Percentiles rank a stretch among this genome's conserved stretches.
Conservation (phyloP, 2,329 filamentous ascomycete species). For the Colletotrichum siamense region DNA sequence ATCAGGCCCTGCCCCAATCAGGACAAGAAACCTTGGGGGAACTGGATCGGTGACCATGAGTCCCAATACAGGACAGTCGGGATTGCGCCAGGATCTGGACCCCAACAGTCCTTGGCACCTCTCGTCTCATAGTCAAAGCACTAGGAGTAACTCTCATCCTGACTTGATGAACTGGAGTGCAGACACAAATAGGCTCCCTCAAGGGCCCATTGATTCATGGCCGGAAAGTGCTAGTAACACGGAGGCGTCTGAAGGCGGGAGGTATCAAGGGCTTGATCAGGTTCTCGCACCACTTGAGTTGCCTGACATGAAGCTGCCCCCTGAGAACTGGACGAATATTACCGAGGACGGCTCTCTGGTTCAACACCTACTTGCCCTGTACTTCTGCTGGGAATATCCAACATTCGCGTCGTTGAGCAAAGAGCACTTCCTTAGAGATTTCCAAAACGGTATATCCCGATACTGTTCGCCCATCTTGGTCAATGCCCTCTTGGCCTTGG, state of each 20-base stretch:
- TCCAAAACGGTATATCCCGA: conserved; percentile 61
- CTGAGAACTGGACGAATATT: conserved; percentile 64
- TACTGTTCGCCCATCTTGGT: conserved; percentile 73
- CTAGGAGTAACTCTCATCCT: conserved; percentile 51
- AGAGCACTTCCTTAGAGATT: conserved; percentile 73
- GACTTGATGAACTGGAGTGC: conserved; percentile 52
- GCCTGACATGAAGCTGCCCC: conserved; percentile 47
- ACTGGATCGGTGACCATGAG: conserved; percentile 26
- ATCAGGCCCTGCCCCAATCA: conserved; percentile 28
- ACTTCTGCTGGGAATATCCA: conserved; percentile 80
- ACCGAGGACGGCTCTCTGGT: conserved; percentile 64
- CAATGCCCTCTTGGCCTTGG: conserved; percentile 69
- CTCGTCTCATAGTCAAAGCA: conserved; percentile 51
- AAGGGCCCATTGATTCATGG: conserved; percentile 56
- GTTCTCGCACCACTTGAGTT: conserved; percentile 52
- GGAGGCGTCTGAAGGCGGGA: conserved; percentile 24
- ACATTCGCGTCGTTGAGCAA: conserved; percentile 77
- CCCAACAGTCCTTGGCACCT: conserved; percentile 55
- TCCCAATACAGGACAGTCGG: conserved; percentile 34
- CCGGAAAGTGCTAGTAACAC: conserved; percentile 45
- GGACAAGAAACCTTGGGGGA: conserved; percentile 7
- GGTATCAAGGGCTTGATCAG: conserved; percentile 46
- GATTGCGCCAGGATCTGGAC: conserved; percentile 43
- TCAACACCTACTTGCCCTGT: conserved; percentile 67
- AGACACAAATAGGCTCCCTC: conserved; percentile 42